Evolutionary conservation across 1,139 yeast genomes (phyloP), one percentile per base, ranked within the genome.

Genomic region (Yamadazyma trypodendri): DNA sequence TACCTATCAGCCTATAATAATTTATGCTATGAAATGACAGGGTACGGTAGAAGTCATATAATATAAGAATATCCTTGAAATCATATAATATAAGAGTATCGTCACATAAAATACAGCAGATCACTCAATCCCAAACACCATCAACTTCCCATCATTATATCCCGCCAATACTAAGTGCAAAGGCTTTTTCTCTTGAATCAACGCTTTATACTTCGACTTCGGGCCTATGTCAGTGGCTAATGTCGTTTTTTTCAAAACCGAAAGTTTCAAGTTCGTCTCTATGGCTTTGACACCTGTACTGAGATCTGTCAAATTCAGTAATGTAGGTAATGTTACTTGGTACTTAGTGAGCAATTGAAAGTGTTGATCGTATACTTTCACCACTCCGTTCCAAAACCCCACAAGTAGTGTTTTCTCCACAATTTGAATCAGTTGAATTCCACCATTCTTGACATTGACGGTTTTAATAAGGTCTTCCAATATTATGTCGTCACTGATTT

Each of bases 341-440:
- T 39, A 43, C 28, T 43, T 43, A 2, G 28, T 17, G 10, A 45
- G 8, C 7, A 41, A 39, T 4, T 44, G 35, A n/a, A 42, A 38
- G 2, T 44, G 24, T 9, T 25, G 20, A 29, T 47, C 49, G 27
- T 49, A 52, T 1, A 55, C 60, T 40, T 61, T 61, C 2, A 68
- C 55, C 1, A 50, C 34, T 3, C 75, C 75, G 40, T 62, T 65
- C 76, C 76, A 70, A 37, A 61, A 67, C n/a, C 70, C 71, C 3
- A 66, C 41, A 3, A 58, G 42, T 1, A 48, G 25, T 12, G 40
- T 37, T n/a, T 37, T 27, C 3, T 34, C 31, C 6, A 44, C 31
- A 11, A 30, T 24, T 11, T 45, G 32, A 24, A 60, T 50, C 2
- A 55, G 41, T 34, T 48, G 63, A 18, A 51, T 49, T 1, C 66